Conservation (phyloP, 1,139 yeast genomes). For the Sporopachydermia cereana region DNA sequence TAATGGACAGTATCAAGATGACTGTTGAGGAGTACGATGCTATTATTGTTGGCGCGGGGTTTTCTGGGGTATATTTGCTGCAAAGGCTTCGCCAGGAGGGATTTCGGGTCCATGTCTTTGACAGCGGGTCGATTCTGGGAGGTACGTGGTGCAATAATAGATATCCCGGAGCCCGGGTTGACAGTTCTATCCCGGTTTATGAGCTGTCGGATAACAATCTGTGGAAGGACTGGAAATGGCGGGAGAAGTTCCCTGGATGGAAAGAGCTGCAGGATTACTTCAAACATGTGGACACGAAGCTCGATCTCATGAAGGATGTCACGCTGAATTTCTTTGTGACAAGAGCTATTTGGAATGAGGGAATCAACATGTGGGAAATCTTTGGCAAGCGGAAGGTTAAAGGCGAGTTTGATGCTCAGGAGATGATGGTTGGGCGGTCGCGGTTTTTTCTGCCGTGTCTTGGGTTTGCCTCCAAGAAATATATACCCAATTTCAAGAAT, state of each 20-base stretch:
- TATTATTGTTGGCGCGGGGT: constrained; percentile 34
- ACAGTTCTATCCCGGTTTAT: constrained; percentile 36
- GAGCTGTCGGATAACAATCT: constrained; percentile 33
- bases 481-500: constrained; percentile 19
- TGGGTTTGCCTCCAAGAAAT: constrained; percentile 12
- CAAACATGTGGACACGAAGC: constrained; percentile 25
- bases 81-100: constrained; percentile 24
- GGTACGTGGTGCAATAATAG: constrained; percentile 42
- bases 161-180: constrained; percentile 33
- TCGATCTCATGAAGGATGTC: constrained; percentile 22
- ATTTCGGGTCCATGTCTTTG: constrained; percentile 26
- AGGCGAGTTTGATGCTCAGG: constrained; percentile 6
- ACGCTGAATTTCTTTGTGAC: constrained; percentile 23
- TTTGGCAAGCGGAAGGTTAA: not conserved
- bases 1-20: constrained; percentile 14
- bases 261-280: constrained; percentile 35
- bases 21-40: constrained; percentile 15
- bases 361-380: not conserved
- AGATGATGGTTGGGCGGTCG: constrained; percentile 20
- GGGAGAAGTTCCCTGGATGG: constrained; percentile 31
- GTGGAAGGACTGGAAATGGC: constrained; percentile 30
- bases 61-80: constrained; percentile 29
- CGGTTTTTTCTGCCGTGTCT: constrained; percentile 24
- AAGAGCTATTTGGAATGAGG: constrained; percentile 11
- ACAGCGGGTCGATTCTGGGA: constrained; percentile 32